These are phyloP conservation scores for Suaeda aralocaspica DNA, from an alignment of 148 eudicot species.

Conservation along the genomic window DNA sequence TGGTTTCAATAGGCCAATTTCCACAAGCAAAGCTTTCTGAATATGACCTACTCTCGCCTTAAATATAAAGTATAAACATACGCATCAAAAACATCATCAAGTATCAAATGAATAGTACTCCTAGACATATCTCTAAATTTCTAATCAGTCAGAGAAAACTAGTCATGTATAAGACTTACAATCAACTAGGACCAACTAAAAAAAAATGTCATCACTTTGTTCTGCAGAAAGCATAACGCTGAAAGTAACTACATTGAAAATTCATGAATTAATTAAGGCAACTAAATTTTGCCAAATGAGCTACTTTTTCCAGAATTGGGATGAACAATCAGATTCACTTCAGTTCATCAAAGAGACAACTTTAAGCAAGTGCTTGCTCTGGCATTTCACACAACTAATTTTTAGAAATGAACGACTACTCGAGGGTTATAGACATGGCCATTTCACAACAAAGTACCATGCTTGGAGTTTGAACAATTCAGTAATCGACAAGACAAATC, in stretches of 20 bases:
- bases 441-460: neutral
- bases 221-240: neutral
- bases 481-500: too few relatives aligned
- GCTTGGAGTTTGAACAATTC: neutral
- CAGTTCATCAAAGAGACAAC: neutral
- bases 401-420: neutral
- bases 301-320: neutral
- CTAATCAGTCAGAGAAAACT: too few relatives aligned
- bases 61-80: neutral
- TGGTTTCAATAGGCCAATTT: neutral
- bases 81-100: neutral
- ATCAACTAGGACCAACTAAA: too few relatives aligned
- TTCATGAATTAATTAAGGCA: neutral
- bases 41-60: too few relatives aligned
- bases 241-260: neutral
- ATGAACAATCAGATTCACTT: neutral
- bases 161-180: too few relatives aligned
- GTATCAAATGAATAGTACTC: neutral
- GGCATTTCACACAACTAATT: neutral
- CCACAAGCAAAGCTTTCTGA: neutral
- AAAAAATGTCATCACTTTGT: neutral
- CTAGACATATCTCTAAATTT: neutral
- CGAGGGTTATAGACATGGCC: neutral
- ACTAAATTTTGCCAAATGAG: neutral
- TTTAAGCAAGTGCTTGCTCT: neutral